Evolutionary conservation across 129 eudicot species (phyloP).

Genomic region (carrot (Daucus carota)): DNA sequence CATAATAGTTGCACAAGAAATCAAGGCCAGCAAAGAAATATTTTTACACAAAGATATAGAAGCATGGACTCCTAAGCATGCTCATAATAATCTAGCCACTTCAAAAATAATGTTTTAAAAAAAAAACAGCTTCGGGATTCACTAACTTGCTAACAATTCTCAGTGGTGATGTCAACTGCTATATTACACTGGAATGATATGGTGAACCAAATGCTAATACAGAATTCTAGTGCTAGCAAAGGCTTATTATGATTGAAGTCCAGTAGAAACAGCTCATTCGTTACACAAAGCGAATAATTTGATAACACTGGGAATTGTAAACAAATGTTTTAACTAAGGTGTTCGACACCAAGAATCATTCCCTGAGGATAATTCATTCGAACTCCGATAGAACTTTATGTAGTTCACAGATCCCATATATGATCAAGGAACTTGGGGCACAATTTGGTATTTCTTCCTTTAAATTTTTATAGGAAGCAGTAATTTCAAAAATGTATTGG

Average conservation of each 20-base stretch:
- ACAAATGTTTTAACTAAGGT: background rate
- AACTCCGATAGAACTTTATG: background rate
- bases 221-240: background rate
- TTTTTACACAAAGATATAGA: background rate
- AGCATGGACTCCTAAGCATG: background rate
- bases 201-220: background rate
- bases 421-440: background rate
- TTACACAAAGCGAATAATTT: background rate
- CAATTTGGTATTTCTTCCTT: background rate
- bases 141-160: background rate
- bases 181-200: background rate
- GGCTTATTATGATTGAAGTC: background rate
- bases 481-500: background rate
- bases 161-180: background rate
- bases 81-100: background rate
- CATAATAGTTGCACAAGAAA: constrained; percentile 13
- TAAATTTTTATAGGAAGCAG: background rate
- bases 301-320: background rate
- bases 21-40: constrained; percentile 41
- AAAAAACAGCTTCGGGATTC: background rate
- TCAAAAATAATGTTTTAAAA: background rate
- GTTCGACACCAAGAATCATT: background rate
- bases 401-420: background rate
- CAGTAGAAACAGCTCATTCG: background rate
- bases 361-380: background rate